These are phyloP conservation scores for Nymphaea colorata DNA, from an alignment of 164 flowering plant species.

Conservation along the genomic window DNA sequence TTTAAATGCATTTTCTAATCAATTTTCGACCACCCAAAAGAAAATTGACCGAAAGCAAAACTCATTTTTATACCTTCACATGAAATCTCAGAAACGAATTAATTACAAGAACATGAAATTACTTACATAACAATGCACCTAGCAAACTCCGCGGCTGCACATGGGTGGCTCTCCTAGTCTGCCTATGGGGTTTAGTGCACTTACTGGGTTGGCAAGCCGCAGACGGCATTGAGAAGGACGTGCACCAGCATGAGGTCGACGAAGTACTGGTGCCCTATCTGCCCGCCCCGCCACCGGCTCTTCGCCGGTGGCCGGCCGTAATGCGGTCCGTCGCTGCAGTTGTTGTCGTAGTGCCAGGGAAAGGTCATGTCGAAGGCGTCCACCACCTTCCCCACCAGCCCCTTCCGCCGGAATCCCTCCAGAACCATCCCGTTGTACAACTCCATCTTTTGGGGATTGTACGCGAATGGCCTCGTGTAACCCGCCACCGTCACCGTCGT, in stretches of 20 bases:
- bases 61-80: too few species aligned
- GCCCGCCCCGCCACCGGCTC: conserved; percentile 77
- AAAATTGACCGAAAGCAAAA: too few species aligned
- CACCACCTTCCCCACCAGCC: conserved; percentile 42
- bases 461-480: conserved; percentile 57
- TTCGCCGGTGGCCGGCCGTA: conserved; percentile 81
- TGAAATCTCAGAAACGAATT: too few species aligned
- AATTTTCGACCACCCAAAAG: too few species aligned
- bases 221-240: conserved; percentile 59
- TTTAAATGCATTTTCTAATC: too few species aligned
- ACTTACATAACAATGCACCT: too few species aligned
- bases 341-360: conserved; percentile 87
- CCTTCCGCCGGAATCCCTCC: conserved; percentile 45
- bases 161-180: too few species aligned
- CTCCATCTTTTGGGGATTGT: conserved; percentile 89
- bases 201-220: conserved; percentile 5
- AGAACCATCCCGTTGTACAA: conserved; percentile 54
- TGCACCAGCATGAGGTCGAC: conserved; percentile 89
- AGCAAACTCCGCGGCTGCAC: too few species aligned
- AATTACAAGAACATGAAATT: too few species aligned
- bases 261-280: conserved; percentile 88
- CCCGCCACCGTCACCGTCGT: conserved; percentile 83
- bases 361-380: conserved; percentile 78
- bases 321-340: conserved; percentile 94
- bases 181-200: too few species aligned